Conservation (phyloP, 2,329 filamentous ascomycete species). For the Clarireedia homoeocarpa region DNA sequence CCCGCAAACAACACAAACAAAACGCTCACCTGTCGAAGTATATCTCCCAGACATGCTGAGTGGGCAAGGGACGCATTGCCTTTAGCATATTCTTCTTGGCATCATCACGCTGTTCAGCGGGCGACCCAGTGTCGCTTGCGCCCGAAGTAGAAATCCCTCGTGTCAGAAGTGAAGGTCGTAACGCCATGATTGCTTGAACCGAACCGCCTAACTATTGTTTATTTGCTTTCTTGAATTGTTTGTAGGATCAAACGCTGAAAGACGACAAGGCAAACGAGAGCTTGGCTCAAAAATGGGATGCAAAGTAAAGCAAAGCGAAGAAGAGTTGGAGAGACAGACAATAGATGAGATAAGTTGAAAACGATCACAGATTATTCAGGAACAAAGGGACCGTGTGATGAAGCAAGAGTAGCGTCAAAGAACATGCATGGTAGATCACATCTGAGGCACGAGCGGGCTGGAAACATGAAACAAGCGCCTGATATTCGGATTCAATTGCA, state of each 20-base stretch:
- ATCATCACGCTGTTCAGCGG: slow-evolving; percentile 66
- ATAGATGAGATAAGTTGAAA: neutral
- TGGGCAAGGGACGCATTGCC: slow-evolving; percentile 62
- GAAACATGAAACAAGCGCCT: slow-evolving; percentile 9
- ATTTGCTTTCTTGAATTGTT: no score
- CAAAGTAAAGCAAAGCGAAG: no score
- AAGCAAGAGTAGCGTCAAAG: slow-evolving; percentile 1
- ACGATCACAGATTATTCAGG: neutral
- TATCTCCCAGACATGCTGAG: slow-evolving; percentile 74
- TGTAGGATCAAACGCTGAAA: neutral
- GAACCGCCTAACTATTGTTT: neutral
- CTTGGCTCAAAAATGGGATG: no score
- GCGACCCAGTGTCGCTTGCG: slow-evolving; percentile 54
- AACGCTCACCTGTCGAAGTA: slow-evolving; percentile 52
- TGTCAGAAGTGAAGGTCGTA: slow-evolving; percentile 52
- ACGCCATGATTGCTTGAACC: slow-evolving; percentile 37
- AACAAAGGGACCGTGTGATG: slow-evolving; percentile 1
- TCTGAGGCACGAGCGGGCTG: slow-evolving; percentile 2
- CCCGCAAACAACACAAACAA: neutral
- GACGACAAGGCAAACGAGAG: neutral
- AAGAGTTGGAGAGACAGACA: neutral
- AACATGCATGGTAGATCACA: slow-evolving; percentile 7
- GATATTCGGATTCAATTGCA: neutral
- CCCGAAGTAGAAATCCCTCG: slow-evolving; percentile 55
- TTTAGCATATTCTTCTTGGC: slow-evolving; percentile 79